Percentiles rank a stretch among this genome's conserved stretches.
These are phyloP conservation scores for Telfairia occidentalis DNA, from an alignment of 331 rosid species.

Conservation along the genomic window DNA sequence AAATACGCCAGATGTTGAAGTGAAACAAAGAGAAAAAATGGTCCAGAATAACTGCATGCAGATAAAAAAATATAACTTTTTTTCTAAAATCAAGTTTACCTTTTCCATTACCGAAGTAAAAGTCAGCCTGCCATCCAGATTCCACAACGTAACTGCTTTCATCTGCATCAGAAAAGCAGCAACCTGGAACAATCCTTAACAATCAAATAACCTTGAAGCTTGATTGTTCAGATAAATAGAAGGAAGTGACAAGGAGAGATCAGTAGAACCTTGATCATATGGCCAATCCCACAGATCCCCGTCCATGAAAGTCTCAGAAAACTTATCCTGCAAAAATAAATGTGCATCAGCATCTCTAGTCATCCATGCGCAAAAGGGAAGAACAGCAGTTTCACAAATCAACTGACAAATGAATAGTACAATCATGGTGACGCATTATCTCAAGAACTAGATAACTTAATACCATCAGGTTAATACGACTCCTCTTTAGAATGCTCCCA, in stretches of 20 bases:
- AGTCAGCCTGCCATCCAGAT: constrained; percentile 39
- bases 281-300: constrained; percentile 59
- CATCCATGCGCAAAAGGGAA: neutral
- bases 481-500: neutral
- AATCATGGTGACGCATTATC: neutral
- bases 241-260: constrained; percentile 6
- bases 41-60: constrained; percentile 1
- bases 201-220: neutral
- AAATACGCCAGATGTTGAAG: neutral
- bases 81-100: constrained; percentile 34
- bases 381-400: neutral
- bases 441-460: neutral
- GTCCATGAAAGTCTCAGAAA: constrained; percentile 36
- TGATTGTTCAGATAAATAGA: constrained; percentile 6
- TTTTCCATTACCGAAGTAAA: constrained; percentile 30
- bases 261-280: constrained; percentile 36
- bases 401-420: neutral
- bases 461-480: neutral
- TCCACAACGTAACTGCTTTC: constrained; percentile 15
- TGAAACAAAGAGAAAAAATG: neutral
- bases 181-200: constrained; percentile 4
- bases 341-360: neutral
- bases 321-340: constrained; percentile 30
- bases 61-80: neutral
- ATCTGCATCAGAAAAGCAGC: constrained; percentile 10